Base-by-base conservation (phyloP, 306 rosid species). In the Cicer cuneatum region DNA sequence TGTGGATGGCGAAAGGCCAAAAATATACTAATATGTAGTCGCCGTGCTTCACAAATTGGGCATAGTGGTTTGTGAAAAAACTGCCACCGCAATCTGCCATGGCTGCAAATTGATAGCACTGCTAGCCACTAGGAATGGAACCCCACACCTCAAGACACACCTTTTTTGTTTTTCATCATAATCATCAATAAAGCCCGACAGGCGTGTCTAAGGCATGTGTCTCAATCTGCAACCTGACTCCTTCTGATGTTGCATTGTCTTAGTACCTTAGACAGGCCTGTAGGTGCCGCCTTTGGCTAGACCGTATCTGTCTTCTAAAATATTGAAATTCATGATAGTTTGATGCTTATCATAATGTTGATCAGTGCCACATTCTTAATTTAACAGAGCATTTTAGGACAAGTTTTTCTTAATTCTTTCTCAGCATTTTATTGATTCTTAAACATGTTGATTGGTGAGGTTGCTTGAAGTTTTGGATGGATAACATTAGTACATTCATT, bases 401-500 rank as follows among this genome's bases (percentile, higher is more conserved):
- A 47, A 62, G 60, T 43, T 68, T 12, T 49, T 35, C 53, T 7
- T 47, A 38, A 35, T 14, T 48, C 10, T 43, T 72, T 58, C 37
- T 58, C 39, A 42, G 21, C 56, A 53, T 72, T 41, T 41, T 29
- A 29, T 29, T 29, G 35, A 29, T 29, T 56, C 66, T 54, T 54
- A 41, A 71, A 41, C 35, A 71, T 71, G 75, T 71, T 40, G 52
- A 71, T 63, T 64, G 18, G 73, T 21, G 7, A 79, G 38, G 64
- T 43, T 72, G 33, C 74, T 7, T 65, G 69, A 54, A 66, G 15
- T 60, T 42, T 39, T 33, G 43, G 67, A 37, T 64, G 39, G 13
- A 72, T 79, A 62, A 14, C 69, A 18, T 18, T n/a, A 9, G 38
- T 56, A n/a, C 61, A 54, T 64, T 46, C 61, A 54, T 64, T 46